Evolutionary conservation across 2,329 filamentous ascomycete genomes (phyloP), one percentile per base, ranked within the genome.

Genomic region (Ilyonectria mors-panacis): DNA sequence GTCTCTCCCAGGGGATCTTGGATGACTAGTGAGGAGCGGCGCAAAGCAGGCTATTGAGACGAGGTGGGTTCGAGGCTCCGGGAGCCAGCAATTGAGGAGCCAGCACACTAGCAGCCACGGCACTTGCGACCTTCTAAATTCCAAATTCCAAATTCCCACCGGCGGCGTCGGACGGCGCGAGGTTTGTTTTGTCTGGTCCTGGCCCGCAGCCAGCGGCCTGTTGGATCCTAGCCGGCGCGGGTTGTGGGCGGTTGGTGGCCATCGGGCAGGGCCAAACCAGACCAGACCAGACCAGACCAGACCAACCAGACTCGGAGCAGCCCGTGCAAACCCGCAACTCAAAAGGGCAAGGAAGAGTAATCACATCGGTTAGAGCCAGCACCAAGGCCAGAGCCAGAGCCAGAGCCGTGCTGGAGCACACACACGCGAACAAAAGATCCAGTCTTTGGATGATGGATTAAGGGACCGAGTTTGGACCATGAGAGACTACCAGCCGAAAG

Each of bases 161-260:
- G 55, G 45, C 33, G 47, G 39, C 48, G 62, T 64, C 48, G 47
- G 54, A 44, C 37, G 47, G 37, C 37, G 55, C 45, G 53, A 64
- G 39, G 55, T 54, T 30, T 47, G 48, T 48, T 48, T 64, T 55
- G 33, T 30, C 59, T 59, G 48, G 39, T 59, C 9, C 62, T 30
- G 33, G 39, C 26, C 28, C 54, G 21, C 33, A 33, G 30, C 19
- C 30, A 37, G 30, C 35, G 30, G 19, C n/a, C 13, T 39, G 45
- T 48, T 48, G 26, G 21, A 26, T 19, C 23, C 30, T 7, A 12
- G 30, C 9, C 30, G 4, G 30, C 10, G 6, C n/a, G 47, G 23
- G 13, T 30, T 15, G 47, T 28, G 47, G 37, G 19, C 23, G 19
- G 21, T 15, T 5, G 4, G 12, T 47, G 21, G 5, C 13, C 19